phyloP scores from a whole-genome alignment of 345 rosid species.

The Rhizophora apiculata region DNA sequence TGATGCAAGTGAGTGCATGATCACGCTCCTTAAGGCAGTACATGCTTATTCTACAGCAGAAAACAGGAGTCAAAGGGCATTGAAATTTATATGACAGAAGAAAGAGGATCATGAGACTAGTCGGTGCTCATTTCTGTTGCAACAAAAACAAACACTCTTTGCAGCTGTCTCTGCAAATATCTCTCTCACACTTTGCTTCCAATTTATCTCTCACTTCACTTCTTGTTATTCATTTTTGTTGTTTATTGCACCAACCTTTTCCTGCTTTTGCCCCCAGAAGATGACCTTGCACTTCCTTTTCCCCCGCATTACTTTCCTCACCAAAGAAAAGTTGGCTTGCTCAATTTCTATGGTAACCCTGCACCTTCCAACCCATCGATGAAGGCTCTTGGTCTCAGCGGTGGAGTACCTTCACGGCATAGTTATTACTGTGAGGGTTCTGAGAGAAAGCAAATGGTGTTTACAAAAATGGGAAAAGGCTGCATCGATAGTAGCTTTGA shows the following conservation, averaged over 20 bases:
- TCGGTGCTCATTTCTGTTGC: slow-evolving; percentile 31
- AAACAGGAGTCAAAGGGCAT: slow-evolving; percentile 28
- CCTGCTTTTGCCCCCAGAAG: slow-evolving; percentile 25
- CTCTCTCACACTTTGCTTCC: neutral
- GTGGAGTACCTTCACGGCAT: neutral
- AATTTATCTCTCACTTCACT: neutral
- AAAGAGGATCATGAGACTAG: slow-evolving; percentile 7
- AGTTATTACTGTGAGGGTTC: neutral
- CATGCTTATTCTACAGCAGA: neutral
- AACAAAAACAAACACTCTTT: slow-evolving; percentile 16
- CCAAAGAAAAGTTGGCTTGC: slow-evolving; percentile 13
- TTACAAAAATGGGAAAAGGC: slow-evolving; percentile 18
- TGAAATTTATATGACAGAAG: slow-evolving; percentile 21
- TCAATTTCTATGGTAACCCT: slow-evolving; percentile 3
- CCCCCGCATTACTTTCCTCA: slow-evolving; percentile 24
- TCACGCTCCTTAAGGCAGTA: slow-evolving; percentile 12
- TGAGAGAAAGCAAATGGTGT: slow-evolving; percentile 18
- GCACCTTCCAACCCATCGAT: slow-evolving; percentile 19
- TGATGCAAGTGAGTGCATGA: neutral
- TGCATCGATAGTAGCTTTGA: slow-evolving; percentile 20
- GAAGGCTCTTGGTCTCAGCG: slow-evolving; percentile 20
- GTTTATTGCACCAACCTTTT: slow-evolving; percentile 14
- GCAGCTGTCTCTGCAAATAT: neutral
- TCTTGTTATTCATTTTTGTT: slow-evolving; percentile 7
- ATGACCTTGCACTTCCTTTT: slow-evolving; percentile 33